Conservation (phyloP, 306 rosid species). For the Morella rubra region DNA sequence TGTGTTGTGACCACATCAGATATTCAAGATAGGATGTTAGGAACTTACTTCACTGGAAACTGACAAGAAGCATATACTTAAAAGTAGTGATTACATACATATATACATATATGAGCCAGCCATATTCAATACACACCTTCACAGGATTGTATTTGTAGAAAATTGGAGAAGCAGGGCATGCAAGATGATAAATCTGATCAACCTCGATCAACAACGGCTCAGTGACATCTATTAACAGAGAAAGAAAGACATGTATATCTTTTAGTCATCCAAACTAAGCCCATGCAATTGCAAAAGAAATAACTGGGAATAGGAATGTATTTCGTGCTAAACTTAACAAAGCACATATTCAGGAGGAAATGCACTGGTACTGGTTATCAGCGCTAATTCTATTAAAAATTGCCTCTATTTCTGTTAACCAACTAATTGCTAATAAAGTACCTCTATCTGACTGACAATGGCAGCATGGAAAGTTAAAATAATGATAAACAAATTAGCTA, state of each 20-base stretch:
- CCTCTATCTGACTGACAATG: not conserved
- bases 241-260: not conserved
- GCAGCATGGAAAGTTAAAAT: not conserved
- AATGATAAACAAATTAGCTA: not conserved
- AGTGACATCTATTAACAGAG: conserved; percentile 62
- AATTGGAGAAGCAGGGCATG: conserved; percentile 97
- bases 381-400: not conserved
- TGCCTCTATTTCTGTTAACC: not conserved
- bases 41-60: not conserved
- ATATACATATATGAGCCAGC: not conserved
- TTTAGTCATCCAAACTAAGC: not conserved
- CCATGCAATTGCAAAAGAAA: not conserved
- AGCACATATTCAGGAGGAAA: not conserved
- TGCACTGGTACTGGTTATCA: not conserved
- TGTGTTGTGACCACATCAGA: not conserved
- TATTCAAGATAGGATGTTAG: not conserved
- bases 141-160: conserved; percentile 97
- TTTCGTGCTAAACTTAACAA: not conserved
- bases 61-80: not conserved
- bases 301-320: not conserved
- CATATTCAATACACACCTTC: conserved; percentile 49
- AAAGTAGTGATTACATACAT: not conserved
- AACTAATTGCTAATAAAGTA: not conserved
- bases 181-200: conserved; percentile 95
- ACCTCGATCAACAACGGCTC: conserved; percentile 87